Evolutionary conservation across 768 basidiomycete genomes (phyloP).

Genomic region (Mycena rebaudengoi): DNA sequence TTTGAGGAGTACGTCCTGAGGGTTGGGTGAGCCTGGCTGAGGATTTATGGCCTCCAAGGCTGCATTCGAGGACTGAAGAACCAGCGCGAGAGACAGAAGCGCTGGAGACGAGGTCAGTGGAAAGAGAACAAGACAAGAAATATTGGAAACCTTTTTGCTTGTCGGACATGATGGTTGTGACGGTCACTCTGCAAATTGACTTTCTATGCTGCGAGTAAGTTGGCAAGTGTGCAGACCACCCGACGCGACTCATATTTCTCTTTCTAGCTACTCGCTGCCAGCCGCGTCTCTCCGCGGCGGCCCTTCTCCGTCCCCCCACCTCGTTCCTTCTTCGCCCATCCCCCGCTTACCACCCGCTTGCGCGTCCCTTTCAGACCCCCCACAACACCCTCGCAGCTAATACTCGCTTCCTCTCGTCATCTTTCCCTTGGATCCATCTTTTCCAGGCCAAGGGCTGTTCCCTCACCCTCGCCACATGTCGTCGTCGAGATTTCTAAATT

Average conservation of each 20-base stretch:
- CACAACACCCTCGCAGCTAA: conserved; percentile 25
- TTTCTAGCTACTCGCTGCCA: conserved; percentile 23
- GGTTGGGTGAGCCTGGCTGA: conserved; percentile 31
- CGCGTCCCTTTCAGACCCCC: conserved; percentile 17
- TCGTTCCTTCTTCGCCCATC: conserved; percentile 22
- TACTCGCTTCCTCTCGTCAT: conserved; percentile 35
- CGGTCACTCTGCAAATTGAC: conserved; percentile 22
- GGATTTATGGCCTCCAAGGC: conserved; percentile 40
- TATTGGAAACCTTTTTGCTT: conserved; percentile 46
- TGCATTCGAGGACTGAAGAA: conserved; percentile 48
- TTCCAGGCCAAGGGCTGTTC: conserved; percentile 53
- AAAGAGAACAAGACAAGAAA: not conserved
- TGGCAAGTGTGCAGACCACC: not conserved
- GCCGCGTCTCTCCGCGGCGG: conserved; percentile 22
- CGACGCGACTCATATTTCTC: conserved; percentile 24
- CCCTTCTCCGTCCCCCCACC: not conserved
- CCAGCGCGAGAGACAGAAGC: conserved; percentile 40
- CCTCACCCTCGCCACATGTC: conserved; percentile 66
- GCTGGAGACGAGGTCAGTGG: conserved; percentile 31
- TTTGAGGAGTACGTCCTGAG: conserved; percentile 52
- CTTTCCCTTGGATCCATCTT: conserved; percentile 56
- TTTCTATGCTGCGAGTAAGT: conserved; percentile 5
- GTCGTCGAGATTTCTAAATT: conserved; percentile 76
- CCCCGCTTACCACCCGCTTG: conserved; percentile 7
- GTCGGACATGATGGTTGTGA: conserved; percentile 42